Conservation (phyloP, 108 stramenopile species). For the Nannochloropsis oceanica region DNA sequence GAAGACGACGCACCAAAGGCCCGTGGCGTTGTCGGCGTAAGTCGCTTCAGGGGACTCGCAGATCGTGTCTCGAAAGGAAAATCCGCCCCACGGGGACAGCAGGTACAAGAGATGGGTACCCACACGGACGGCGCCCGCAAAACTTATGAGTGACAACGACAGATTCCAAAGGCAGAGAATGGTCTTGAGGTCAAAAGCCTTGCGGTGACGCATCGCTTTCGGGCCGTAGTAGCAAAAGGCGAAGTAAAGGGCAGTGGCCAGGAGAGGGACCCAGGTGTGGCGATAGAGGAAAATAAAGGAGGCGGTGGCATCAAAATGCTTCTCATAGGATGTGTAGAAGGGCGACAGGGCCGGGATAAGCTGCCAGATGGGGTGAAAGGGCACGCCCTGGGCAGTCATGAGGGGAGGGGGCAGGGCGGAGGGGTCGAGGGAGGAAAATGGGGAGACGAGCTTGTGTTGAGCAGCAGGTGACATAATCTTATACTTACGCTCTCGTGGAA, state of each 20-base stretch:
- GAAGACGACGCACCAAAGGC: conserved; percentile 42
- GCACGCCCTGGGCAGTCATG: neutral
- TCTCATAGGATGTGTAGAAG: neutral
- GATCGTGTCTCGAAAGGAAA: conserved; percentile 29
- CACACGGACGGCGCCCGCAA: conserved; percentile 8
- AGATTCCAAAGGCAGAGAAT: conserved; percentile 25
- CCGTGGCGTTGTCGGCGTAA: conserved; percentile 35
- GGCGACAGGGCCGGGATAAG: neutral
- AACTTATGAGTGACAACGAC: conserved; percentile 11
- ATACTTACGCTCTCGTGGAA: neutral
- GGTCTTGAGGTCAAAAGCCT: conserved; percentile 23
- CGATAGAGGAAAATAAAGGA: neutral
- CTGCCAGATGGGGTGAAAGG: neutral
- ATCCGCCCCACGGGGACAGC: conserved; percentile 1
- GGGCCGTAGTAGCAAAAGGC: conserved; percentile 12
- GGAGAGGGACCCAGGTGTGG: conserved; percentile 5
- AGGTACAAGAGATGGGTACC: conserved; percentile 16
- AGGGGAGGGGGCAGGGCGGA: neutral
- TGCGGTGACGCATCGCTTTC: conserved; percentile 10
- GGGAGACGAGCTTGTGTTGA: neutral
- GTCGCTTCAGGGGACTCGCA: conserved; percentile 11
- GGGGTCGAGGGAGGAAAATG: neutral
- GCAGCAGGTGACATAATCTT: neutral
- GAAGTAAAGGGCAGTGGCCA: conserved; percentile 4
- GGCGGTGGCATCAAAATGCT: neutral